A percentile compares a stretch with the other conserved stretches of the same genome.
Evolutionary conservation across 495 filamentous ascomycete species (phyloP).

Genomic region (Stereocaulon alpinum): DNA sequence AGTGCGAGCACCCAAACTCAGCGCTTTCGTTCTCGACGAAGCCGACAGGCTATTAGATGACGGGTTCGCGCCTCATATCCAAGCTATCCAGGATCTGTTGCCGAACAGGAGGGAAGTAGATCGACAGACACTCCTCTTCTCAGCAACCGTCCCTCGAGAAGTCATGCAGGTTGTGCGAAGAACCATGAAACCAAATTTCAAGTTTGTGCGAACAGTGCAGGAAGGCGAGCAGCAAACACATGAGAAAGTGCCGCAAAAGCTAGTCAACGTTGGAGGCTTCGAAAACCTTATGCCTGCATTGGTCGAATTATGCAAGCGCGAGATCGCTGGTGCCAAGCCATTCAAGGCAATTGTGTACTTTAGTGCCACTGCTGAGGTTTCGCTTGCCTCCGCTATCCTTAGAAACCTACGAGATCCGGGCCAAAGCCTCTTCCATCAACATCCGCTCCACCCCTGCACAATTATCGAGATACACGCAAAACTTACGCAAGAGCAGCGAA

Average conservation of each 20-base stretch:
- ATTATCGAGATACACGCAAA: conserved; percentile 69
- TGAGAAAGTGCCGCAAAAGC: conserved; percentile 66
- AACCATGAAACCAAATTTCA: conserved; percentile 62
- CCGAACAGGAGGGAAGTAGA: conserved; percentile 50
- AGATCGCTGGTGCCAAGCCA: conserved; percentile 42
- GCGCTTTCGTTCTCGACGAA: conserved; percentile 83
- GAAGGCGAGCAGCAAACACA: conserved; percentile 78
- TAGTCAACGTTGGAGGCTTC: conserved; percentile 51
- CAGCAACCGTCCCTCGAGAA: conserved; percentile 77
- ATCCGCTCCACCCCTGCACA: conserved; percentile 37
- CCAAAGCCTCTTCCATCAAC: conserved; percentile 20
- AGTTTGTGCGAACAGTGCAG: conserved; percentile 73
- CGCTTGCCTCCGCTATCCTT: conserved; percentile 53
- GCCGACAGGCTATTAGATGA: conserved; percentile 86
- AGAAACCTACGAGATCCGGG: conserved; percentile 34
- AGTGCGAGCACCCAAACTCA: conserved; percentile 62
- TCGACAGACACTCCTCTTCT: conserved; percentile 87
- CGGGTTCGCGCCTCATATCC: conserved; percentile 74
- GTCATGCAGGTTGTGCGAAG: conserved; percentile 66
- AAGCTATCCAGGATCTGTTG: conserved; percentile 54
- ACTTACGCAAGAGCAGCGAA: conserved; percentile 59
- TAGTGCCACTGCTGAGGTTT: conserved; percentile 62
- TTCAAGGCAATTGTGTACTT: conserved; percentile 95
- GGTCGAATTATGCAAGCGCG: conserved; percentile 59
- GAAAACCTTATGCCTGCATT: conserved; percentile 71